Percentiles rank a stretch among this genome's conserved stretches.
Evolutionary conservation across 352 stramenopile species (phyloP).

Genomic region (Globisporangium rhizosaccharum): DNA sequence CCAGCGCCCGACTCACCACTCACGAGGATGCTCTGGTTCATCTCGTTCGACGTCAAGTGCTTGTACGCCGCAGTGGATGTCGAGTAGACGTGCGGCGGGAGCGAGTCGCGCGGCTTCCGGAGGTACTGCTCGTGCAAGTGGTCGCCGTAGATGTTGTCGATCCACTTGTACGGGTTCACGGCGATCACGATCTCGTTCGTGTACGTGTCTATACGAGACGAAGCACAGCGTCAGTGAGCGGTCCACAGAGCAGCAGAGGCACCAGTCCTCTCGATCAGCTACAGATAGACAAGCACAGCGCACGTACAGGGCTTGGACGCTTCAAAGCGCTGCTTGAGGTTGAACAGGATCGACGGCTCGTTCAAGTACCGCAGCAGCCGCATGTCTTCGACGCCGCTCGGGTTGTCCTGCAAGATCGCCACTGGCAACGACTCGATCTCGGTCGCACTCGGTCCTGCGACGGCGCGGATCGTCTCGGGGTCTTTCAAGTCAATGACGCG

Average conservation of each 20-base stretch:
- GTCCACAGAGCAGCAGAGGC: neutral
- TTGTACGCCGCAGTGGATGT: constrained; percentile 85
- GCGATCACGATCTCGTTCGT: constrained; percentile 97
- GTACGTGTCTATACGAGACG: constrained; percentile 82
- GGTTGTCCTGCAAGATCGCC: constrained; percentile 76
- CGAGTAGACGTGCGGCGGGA: constrained; percentile 80
- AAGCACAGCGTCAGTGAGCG: constrained; percentile 1
- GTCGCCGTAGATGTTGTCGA: constrained; percentile 89
- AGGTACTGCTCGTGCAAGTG: constrained; percentile 83
- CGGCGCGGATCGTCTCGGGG: constrained; percentile 74
- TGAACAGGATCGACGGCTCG: constrained; percentile 92
- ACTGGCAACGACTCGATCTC: constrained; percentile 81
- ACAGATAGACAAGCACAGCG: neutral
- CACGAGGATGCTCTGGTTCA: constrained; percentile 87
- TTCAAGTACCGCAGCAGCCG: constrained; percentile 87
- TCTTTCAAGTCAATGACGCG: constrained; percentile 81
- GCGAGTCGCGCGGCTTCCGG: constrained; percentile 53
- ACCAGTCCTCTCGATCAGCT: neutral
- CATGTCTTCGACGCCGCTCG: constrained; percentile 83
- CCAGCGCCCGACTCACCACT: constrained; percentile 83
- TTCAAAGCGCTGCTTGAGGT: constrained; percentile 89
- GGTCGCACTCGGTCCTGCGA: constrained; percentile 66
- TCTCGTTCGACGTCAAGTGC: constrained; percentile 65
- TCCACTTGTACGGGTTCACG: constrained; percentile 97
- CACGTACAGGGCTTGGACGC: constrained; percentile 85